Evolutionary conservation across 345 rosid species (phyloP).

Genomic region (Eucalyptus tenuipes): DNA sequence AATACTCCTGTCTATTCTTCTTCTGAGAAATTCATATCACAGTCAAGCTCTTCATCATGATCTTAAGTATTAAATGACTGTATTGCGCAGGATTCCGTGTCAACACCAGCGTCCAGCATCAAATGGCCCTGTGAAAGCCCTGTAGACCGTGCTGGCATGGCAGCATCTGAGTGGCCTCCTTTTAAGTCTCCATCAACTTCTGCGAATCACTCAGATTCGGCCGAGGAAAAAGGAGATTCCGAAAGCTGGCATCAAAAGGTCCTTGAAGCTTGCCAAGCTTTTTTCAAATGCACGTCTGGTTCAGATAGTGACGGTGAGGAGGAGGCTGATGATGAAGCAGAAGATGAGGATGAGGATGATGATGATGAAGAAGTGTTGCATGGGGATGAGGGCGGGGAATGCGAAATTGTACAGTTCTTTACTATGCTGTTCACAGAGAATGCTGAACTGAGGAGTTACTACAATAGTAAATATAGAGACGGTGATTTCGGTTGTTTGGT

Average conservation of each 20-base stretch:
- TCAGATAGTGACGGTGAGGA: neutral
- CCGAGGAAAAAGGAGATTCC: conserved; percentile 10
- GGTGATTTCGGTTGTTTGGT: conserved; percentile 67
- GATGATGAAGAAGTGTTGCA: neutral
- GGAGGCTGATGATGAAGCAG: neutral
- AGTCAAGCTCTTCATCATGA: neutral
- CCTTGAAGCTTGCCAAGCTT: conserved; percentile 28
- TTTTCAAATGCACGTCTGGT: conserved; percentile 9
- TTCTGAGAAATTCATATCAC: neutral
- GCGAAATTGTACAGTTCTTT: conserved; percentile 27
- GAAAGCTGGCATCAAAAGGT: conserved; percentile 26
- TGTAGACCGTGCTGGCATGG: neutral
- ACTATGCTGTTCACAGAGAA: conserved; percentile 31
- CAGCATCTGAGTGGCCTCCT: neutral
- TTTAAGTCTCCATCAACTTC: neutral
- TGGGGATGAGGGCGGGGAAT: conserved; percentile 1
- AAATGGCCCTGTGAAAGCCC: conserved; percentile 8
- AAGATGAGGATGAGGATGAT: neutral
- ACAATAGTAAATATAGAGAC: conserved; percentile 22
- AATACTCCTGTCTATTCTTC: neutral
- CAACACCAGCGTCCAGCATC: neutral
- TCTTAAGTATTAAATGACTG: neutral
- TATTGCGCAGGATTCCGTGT: neutral
- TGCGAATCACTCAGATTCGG: neutral
- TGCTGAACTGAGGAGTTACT: conserved; percentile 39